Percentiles rank a stretch among this genome's conserved stretches.
phyloP scores from a whole-genome alignment of 2,329 filamentous ascomycete genomes.

The Talaromyces amestolkiae region DNA sequence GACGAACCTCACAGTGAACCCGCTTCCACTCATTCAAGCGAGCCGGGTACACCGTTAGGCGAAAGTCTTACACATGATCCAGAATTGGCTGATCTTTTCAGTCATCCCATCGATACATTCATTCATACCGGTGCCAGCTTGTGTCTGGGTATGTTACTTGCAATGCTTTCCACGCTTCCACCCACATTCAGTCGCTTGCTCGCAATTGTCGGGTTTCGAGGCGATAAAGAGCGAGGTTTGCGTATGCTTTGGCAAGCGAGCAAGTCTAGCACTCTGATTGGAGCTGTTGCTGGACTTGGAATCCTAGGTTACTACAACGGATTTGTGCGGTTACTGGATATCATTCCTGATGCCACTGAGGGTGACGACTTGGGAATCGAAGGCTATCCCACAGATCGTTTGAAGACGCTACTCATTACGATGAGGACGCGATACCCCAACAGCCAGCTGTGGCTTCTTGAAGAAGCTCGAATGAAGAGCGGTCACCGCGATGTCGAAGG shows the following conservation, averaged over 20 bases:
- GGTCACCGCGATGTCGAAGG: constrained; percentile 64
- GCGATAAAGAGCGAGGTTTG: constrained; percentile 79
- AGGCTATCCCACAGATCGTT: constrained; percentile 69
- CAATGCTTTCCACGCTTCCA: constrained; percentile 89
- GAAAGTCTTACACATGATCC: constrained; percentile 48
- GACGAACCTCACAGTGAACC: constrained; percentile 21
- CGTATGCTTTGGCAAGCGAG: constrained; percentile 88
- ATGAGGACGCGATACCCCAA: constrained; percentile 79
- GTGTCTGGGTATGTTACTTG: constrained; percentile 80
- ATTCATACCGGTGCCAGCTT: constrained; percentile 85
- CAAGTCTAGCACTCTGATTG: constrained; percentile 82
- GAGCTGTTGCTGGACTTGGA: constrained; percentile 80
- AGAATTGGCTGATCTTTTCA: constrained; percentile 61
- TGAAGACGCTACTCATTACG: constrained; percentile 63
- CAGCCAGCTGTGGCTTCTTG: constrained; percentile 80
- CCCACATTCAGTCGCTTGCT: constrained; percentile 85
- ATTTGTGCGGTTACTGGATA: constrained; percentile 81
- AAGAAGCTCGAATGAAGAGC: constrained; percentile 76
- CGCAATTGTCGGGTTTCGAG: constrained; percentile 84
- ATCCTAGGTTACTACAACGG: constrained; percentile 86
- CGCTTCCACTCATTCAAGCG: constrained; percentile 22
- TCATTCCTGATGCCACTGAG: constrained; percentile 59
- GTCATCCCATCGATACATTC: constrained; percentile 77
- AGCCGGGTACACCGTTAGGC: constrained; percentile 24
- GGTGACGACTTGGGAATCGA: constrained; percentile 57